These are phyloP conservation scores for Scedosporium aurantiacum DNA, from an alignment of 2,329 filamentous ascomycete genomes.

Conservation along the genomic window DNA sequence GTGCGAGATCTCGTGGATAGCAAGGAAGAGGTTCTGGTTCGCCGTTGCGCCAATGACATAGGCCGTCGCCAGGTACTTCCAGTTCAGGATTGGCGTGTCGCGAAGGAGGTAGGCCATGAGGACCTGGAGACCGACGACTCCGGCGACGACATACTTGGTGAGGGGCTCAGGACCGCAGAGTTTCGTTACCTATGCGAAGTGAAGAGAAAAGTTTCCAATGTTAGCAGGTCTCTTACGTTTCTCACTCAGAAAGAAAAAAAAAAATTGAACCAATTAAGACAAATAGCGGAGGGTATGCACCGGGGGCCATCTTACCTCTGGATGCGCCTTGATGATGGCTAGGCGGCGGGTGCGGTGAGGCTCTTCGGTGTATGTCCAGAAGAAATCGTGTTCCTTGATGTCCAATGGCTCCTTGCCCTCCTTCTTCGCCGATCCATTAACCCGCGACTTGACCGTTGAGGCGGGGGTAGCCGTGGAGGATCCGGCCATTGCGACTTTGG, in stretches of 20 bases:
- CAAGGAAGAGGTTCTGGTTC: constrained; percentile 97
- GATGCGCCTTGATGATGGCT: constrained; percentile 96
- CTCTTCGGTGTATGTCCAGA: constrained; percentile 99
- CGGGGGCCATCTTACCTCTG: constrained; percentile 52
- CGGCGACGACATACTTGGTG: constrained; percentile 83
- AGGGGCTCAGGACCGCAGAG: constrained; percentile 92
- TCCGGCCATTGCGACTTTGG: background rate
- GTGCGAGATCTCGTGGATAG: constrained; percentile 98
- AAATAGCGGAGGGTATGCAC: background rate
- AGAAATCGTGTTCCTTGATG: constrained; percentile 48
- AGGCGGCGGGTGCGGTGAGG: constrained; percentile 83
- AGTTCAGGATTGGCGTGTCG: constrained; percentile 68
- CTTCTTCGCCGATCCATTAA: constrained; percentile 3
- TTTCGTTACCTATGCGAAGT: constrained; percentile 66
- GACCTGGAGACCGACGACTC: constrained; percentile 75
- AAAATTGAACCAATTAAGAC: constrained; percentile 10
- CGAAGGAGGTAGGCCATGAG: constrained; percentile 66
- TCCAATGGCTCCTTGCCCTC: constrained; percentile 8
- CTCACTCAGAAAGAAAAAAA: constrained; percentile 7
- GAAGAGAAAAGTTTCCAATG: background rate
- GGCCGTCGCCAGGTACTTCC: constrained; percentile 73
- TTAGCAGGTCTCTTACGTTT: constrained; percentile 1
- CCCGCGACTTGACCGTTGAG: background rate
- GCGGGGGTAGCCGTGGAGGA: constrained; percentile 1
- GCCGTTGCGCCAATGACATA: constrained; percentile 90